These are phyloP conservation scores for Edaphochlamys debaryana DNA, from an alignment of 139 green algal species.

Conservation along the genomic window DNA sequence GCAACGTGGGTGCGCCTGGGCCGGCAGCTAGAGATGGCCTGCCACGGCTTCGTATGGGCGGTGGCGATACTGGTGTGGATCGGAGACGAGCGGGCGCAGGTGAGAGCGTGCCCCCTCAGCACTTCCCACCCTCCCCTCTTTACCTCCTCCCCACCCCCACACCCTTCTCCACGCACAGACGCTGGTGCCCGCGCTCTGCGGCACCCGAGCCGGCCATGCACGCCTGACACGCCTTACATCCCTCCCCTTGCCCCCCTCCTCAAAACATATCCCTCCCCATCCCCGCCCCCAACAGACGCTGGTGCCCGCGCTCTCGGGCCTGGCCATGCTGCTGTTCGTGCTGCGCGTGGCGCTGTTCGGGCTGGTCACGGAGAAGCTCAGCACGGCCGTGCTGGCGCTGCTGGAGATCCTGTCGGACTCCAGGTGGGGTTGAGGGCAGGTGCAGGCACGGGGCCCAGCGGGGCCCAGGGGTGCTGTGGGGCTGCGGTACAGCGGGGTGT, in stretches of 20 bases:
- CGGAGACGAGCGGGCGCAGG: too few relatives aligned
- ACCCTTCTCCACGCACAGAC: too few relatives aligned
- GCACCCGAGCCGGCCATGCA: too few relatives aligned
- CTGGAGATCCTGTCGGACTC: conserved; percentile 33
- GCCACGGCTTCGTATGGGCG: not conserved
- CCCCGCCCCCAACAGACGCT: not conserved
- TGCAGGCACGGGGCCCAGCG: not conserved
- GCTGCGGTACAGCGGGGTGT: too few relatives aligned
- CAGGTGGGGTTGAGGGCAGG: not conserved
- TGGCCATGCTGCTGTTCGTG: conserved; percentile 37
- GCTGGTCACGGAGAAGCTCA: conserved; percentile 26
- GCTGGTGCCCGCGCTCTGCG: too few relatives aligned
- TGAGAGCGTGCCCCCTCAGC: too few relatives aligned
- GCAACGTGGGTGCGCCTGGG: conserved; percentile 8
- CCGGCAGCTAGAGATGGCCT: conserved; percentile 11
- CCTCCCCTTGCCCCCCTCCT: too few relatives aligned
- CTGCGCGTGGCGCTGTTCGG: conserved; percentile 13
- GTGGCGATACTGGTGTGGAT: not conserved
- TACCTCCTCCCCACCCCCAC: too few relatives aligned
- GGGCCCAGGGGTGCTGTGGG: too few relatives aligned
- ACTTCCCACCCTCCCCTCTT: too few relatives aligned
- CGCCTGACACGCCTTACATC: too few relatives aligned
- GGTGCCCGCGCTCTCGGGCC: conserved; percentile 7
- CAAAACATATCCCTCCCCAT: not conserved
- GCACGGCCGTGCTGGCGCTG: conserved; percentile 28